Evolutionary conservation across 2,329 filamentous ascomycete species (phyloP).

Genomic region (Colletotrichum tamarilloi): DNA sequence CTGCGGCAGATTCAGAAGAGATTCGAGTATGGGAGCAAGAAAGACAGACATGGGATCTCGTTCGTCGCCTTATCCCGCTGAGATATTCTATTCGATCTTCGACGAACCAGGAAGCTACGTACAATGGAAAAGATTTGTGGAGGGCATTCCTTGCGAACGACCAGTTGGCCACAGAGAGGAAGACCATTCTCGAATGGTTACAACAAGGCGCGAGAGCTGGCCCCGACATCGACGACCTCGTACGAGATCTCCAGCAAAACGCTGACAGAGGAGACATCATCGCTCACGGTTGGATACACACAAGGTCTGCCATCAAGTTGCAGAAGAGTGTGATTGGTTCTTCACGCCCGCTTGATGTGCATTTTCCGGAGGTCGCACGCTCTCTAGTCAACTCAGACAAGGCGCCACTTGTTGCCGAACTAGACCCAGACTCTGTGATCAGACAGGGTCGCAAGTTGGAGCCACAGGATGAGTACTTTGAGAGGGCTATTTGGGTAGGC

Average conservation of each 20-base stretch:
- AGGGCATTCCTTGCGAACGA: conserved; percentile 80
- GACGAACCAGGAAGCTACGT: conserved; percentile 6
- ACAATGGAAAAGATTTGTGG: neutral
- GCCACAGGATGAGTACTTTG: conserved; percentile 86
- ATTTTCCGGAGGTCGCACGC: conserved; percentile 65
- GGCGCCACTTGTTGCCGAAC: conserved; percentile 80
- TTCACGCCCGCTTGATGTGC: conserved; percentile 63
- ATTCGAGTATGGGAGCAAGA: conserved; percentile 79
- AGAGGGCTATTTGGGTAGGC: conserved; percentile 91
- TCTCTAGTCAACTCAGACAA: conserved; percentile 69
- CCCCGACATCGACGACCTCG: conserved; percentile 79
- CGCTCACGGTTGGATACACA: conserved; percentile 92
- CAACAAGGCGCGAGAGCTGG: conserved; percentile 79
- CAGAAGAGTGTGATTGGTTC: conserved; percentile 76
- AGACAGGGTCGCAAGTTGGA: conserved; percentile 83
- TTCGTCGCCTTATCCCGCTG: conserved; percentile 79
- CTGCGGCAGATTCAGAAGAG: conserved; percentile 53
- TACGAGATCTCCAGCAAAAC: conserved; percentile 79
- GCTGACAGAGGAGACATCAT: conserved; percentile 85
- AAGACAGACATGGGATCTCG: conserved; percentile 89
- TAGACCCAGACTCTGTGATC: conserved; percentile 91
- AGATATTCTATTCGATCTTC: conserved; percentile 61
- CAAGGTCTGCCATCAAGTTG: conserved; percentile 88
- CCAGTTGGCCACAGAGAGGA: conserved; percentile 79
- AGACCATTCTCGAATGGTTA: conserved; percentile 86